Percentiles rank a stretch among this genome's conserved stretches.
Evolutionary conservation across 805 yeast species (phyloP).

Genomic region (Cyberlindnera maritima): DNA sequence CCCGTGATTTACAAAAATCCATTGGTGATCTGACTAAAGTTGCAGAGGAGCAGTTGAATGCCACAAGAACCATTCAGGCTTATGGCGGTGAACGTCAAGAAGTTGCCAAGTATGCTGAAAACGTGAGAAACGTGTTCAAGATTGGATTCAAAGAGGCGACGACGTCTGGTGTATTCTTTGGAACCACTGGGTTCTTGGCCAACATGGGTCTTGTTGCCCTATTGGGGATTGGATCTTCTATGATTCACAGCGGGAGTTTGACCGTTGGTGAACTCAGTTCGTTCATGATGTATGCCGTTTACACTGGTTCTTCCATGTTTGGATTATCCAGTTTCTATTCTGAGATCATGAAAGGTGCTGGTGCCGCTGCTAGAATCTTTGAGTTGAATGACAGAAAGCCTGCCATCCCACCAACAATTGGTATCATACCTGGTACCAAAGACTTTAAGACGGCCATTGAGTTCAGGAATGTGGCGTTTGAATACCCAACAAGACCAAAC

Average conservation of each 20-base stretch:
- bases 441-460: slow-evolving; percentile 43
- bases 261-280: slow-evolving; percentile 88
- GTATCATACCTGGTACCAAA: slow-evolving; percentile 39
- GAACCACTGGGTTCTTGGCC: slow-evolving; percentile 81
- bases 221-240: slow-evolving; percentile 73
- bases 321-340: slow-evolving; percentile 90
- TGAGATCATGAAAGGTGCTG: slow-evolving; percentile 95
- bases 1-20: slow-evolving; percentile 76
- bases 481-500: slow-evolving; percentile 82
- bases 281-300: slow-evolving; percentile 93
- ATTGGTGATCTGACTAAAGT: slow-evolving; percentile 85
- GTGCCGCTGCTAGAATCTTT: slow-evolving; percentile 90
- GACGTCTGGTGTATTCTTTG: slow-evolving; percentile 71
- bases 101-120: slow-evolving; percentile 68
- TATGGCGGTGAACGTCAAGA: slow-evolving; percentile 84
- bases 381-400: slow-evolving; percentile 83
- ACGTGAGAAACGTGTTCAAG: slow-evolving; percentile 60
- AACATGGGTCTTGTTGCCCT: slow-evolving; percentile 76
- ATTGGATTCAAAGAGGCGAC: slow-evolving; percentile 79
- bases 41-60: slow-evolving; percentile 86
- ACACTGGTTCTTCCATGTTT: slow-evolving; percentile 89
- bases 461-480: slow-evolving; percentile 63
- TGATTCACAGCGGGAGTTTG: slow-evolving; percentile 74
- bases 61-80: slow-evolving; percentile 83
- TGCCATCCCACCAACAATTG: slow-evolving; percentile 61